A percentile compares a stretch with the other conserved stretches of the same genome.
Evolutionary conservation across 805 yeast genomes (phyloP).

Genomic region (Kodamaea leandrae): DNA sequence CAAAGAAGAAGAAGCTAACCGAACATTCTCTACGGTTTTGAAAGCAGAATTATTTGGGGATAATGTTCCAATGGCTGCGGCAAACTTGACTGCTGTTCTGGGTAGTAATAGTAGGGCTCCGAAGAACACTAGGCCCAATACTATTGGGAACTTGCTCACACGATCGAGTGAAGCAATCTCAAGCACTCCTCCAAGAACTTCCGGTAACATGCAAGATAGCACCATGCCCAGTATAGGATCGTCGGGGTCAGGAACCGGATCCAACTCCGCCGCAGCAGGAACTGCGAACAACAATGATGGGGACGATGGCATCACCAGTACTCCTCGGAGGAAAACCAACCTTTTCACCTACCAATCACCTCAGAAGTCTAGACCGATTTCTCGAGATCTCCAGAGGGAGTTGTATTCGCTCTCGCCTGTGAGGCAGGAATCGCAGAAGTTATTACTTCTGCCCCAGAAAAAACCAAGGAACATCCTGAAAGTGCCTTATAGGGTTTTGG

Average conservation of each 20-base stretch:
- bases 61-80: conserved; percentile 57
- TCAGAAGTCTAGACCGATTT: conserved; percentile 57
- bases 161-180: conserved; percentile 7
- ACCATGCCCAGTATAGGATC: neutral
- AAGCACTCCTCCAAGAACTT: conserved; percentile 12
- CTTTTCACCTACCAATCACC: conserved; percentile 76
- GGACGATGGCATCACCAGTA: no score
- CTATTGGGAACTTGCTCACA: conserved; percentile 16
- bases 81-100: conserved; percentile 23
- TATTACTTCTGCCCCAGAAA: conserved; percentile 79
- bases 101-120: conserved; percentile 8
- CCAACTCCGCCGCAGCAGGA: conserved; percentile 13
- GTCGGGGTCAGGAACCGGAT: conserved; percentile 3
- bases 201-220: conserved; percentile 4
- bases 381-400: conserved; percentile 66
- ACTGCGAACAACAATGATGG: conserved; percentile 7
- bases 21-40: conserved; percentile 80
- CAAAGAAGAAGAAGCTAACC: conserved; percentile 77
- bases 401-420: conserved; percentile 83
- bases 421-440: conserved; percentile 78
- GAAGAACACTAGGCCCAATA: conserved; percentile 14
- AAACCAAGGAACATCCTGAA: conserved; percentile 74
- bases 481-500: conserved; percentile 88
- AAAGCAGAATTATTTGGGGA: conserved; percentile 92
- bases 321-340: conserved; percentile 52